phyloP scores from a whole-genome alignment of 2,329 filamentous ascomycete species.

The Colletotrichum theobromicola region DNA sequence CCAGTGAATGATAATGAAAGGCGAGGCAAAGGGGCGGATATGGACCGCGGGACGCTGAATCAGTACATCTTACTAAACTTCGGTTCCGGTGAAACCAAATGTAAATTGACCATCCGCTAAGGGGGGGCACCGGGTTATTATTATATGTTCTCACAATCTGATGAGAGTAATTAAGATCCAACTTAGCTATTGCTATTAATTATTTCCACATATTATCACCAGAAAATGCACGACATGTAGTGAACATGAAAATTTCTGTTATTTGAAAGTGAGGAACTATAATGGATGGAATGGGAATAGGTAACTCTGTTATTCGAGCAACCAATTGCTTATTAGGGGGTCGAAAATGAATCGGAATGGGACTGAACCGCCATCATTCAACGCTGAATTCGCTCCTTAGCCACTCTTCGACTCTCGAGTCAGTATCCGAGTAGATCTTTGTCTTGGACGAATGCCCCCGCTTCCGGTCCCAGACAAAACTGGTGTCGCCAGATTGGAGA shows the following conservation, averaged over 20 bases:
- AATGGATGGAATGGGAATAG: too few relatives aligned
- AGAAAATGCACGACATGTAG: neutral
- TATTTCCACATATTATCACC: neutral
- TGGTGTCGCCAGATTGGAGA: neutral
- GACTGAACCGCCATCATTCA: neutral
- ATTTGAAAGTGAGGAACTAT: too few relatives aligned
- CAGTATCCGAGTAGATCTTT: neutral
- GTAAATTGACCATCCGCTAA: too few relatives aligned
- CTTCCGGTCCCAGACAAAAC: neutral
- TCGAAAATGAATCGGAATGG: too few relatives aligned
- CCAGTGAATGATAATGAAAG: neutral
- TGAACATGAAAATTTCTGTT: too few relatives aligned
- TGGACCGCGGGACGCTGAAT: neutral
- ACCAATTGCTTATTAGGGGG: too few relatives aligned
- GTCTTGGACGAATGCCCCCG: neutral
- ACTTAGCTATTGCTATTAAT: accelerated
- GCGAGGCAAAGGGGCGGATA: too few relatives aligned
- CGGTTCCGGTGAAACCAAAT: neutral
- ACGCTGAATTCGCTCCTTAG: neutral
- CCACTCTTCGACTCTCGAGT: neutral
- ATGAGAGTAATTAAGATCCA: neutral
- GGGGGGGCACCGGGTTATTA: too few relatives aligned
- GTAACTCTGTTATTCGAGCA: too few relatives aligned
- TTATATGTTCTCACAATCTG: neutral
- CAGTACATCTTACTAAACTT: neutral